Conservation (phyloP, 768 basidiomycete genomes). For the Termitomyces sp. region DNA sequence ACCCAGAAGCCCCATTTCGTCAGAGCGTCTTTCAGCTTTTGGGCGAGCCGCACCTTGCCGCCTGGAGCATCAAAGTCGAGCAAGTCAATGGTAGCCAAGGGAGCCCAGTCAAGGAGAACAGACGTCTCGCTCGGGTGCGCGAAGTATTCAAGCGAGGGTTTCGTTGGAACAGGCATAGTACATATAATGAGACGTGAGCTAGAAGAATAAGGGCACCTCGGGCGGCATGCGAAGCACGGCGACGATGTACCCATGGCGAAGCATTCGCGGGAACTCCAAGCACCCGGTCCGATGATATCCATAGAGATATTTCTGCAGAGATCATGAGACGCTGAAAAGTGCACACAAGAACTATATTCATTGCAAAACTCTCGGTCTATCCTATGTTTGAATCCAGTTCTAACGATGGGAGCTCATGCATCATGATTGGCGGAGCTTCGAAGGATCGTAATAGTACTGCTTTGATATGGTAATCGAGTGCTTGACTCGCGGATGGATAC, state of each 20-base stretch:
- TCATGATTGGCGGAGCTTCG: background rate
- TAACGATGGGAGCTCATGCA: background rate
- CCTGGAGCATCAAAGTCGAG: constrained; percentile 24
- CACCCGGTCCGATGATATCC: background rate
- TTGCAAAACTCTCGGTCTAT: background rate
- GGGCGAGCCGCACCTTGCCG: constrained; percentile 24
- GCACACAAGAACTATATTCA: too few species aligned
- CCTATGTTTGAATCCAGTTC: background rate
- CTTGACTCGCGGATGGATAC: background rate
- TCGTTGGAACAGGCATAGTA: constrained; percentile 5
- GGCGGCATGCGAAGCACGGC: background rate
- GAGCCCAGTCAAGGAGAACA: constrained; percentile 24
- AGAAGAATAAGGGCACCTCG: background rate
- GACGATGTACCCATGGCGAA: background rate
- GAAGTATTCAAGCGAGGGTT: constrained; percentile 5
- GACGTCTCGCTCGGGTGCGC: background rate
- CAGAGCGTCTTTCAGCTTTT: constrained; percentile 31
- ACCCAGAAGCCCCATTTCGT: constrained; percentile 37
- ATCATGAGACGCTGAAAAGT: too few species aligned
- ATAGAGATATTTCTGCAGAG: background rate
- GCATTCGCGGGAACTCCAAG: background rate
- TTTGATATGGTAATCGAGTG: background rate
- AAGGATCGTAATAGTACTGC: background rate
- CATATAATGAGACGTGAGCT: background rate
- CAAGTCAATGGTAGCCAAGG: constrained; percentile 33